Percentiles rank a stretch among this genome's conserved stretches.
Conservation (phyloP, 208 protist species). For the Blechomonas ayalai region DNA sequence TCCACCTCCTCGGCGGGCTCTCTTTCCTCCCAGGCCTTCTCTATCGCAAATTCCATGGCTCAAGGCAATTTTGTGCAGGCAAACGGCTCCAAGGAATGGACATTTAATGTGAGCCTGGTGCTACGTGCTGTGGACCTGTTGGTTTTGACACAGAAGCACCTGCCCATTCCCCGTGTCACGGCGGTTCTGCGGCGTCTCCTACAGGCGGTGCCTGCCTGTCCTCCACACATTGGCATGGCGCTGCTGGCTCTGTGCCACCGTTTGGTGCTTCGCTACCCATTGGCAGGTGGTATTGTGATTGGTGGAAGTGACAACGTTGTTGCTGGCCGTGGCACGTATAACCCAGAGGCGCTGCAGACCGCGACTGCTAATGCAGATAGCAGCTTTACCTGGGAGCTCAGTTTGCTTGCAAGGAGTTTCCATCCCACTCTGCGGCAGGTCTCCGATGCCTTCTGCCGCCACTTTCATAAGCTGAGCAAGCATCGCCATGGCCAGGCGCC, state of each 20-base stretch:
- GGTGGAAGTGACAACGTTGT: slow-evolving; percentile 88
- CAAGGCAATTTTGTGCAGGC: slow-evolving; percentile 69
- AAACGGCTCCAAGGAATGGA: slow-evolving; percentile 82
- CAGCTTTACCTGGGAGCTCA: slow-evolving; percentile 87
- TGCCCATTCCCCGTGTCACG: slow-evolving; percentile 74
- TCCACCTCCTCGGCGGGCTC: slow-evolving; percentile 82
- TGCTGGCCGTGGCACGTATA: slow-evolving; percentile 76
- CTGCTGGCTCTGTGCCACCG: slow-evolving; percentile 77
- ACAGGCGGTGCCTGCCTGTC: slow-evolving; percentile 54
- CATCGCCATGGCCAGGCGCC: slow-evolving; percentile 77
- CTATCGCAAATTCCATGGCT: slow-evolving; percentile 88
- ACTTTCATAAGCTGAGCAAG: slow-evolving; percentile 80
- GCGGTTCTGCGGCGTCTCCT: slow-evolving; percentile 80
- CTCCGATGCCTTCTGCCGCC: slow-evolving; percentile 69
- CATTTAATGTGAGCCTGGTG: slow-evolving; percentile 81
- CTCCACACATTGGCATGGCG: slow-evolving; percentile 79
- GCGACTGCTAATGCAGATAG: slow-evolving; percentile 75
- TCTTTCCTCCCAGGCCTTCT: slow-evolving; percentile 88
- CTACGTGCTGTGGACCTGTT: slow-evolving; percentile 85
- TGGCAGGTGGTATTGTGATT: slow-evolving; percentile 70
- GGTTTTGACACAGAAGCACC: slow-evolving; percentile 86
- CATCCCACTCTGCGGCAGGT: slow-evolving; percentile 82
- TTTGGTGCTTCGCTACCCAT: slow-evolving; percentile 73
- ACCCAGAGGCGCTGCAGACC: slow-evolving; percentile 79
- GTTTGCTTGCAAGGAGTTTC: slow-evolving; percentile 62